phyloP scores from a whole-genome alignment of 495 filamentous ascomycete species.

The Geoglossum glabrum region DNA sequence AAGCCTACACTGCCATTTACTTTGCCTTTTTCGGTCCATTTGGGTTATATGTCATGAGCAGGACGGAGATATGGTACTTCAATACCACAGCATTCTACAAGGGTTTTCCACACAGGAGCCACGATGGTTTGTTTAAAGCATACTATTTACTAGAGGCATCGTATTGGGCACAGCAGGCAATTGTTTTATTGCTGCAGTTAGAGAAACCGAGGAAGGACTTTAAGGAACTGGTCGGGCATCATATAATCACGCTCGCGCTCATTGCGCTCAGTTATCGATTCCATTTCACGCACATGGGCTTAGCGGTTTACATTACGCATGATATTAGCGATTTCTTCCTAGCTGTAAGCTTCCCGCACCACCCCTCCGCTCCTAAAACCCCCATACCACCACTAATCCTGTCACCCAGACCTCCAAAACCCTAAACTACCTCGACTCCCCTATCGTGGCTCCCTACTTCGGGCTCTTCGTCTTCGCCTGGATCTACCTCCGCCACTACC shows the following conservation, averaged over 20 bases:
- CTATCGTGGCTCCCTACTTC: conserved; percentile 65
- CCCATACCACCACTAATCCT: not conserved
- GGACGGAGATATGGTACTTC: conserved; percentile 94
- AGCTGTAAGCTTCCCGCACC: conserved; percentile 40
- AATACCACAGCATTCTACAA: conserved; percentile 85
- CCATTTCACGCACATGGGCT: conserved; percentile 95
- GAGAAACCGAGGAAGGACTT: conserved; percentile 96
- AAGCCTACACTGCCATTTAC: conserved; percentile 93
- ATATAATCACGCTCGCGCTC: conserved; percentile 77
- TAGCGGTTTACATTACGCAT: conserved; percentile 92
- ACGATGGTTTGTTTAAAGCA: conserved; percentile 77
- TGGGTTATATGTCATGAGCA: conserved; percentile 82
- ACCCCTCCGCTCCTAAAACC: not conserved
- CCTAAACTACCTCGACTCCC: conserved; percentile 75
- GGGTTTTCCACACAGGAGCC: conserved; percentile 68
- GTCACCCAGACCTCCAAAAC: conserved; percentile 65
- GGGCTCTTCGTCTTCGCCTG: conserved; percentile 62
- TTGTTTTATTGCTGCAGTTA: conserved; percentile 71
- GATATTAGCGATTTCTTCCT: conserved; percentile 96
- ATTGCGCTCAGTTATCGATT: conserved; percentile 86
- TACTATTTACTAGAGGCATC: conserved; percentile 92
- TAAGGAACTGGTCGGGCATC: conserved; percentile 83
- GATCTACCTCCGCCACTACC: conserved; percentile 81
- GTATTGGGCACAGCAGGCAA: conserved; percentile 91
- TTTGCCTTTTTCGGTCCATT: conserved; percentile 69